Evolutionary conservation across 2,329 filamentous ascomycete genomes (phyloP).

Genomic region (Saccharata proteae): DNA sequence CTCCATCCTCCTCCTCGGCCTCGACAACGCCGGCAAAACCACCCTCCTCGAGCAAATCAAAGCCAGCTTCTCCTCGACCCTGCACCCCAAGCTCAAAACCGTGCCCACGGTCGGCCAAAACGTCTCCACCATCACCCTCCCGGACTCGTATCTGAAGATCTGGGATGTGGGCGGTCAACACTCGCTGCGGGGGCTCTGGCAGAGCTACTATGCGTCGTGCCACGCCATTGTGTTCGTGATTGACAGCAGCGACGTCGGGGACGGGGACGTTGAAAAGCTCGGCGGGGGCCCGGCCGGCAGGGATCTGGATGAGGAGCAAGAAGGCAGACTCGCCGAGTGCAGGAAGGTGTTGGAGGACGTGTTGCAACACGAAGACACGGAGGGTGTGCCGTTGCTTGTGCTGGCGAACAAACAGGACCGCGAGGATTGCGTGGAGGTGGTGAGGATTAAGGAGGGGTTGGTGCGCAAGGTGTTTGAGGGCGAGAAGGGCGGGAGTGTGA

Average conservation of each 20-base stretch:
- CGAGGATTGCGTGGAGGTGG: slow-evolving; percentile 95
- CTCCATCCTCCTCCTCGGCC: slow-evolving; percentile 88
- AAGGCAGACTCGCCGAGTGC: slow-evolving; percentile 71
- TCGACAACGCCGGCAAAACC: slow-evolving; percentile 97
- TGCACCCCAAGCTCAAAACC: slow-evolving; percentile 64
- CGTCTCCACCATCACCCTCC: slow-evolving; percentile 78
- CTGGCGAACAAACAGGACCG: slow-evolving; percentile 96
- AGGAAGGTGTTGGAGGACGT: slow-evolving; percentile 81
- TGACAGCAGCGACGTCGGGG: slow-evolving; percentile 85
- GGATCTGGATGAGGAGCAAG: slow-evolving; percentile 17
- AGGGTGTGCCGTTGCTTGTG: slow-evolving; percentile 82
- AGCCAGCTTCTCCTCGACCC: slow-evolving; percentile 60
- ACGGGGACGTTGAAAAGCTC: slow-evolving; percentile 54
- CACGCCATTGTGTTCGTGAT: slow-evolving; percentile 98
- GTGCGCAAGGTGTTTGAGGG: slow-evolving; percentile 94
- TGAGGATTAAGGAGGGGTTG: slow-evolving; percentile 90
- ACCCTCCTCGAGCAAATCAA: slow-evolving; percentile 97
- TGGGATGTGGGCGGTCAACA: slow-evolving; percentile 97
- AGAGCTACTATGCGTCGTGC: slow-evolving; percentile 85
- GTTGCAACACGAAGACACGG: slow-evolving; percentile 72
- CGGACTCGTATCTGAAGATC: slow-evolving; percentile 94
- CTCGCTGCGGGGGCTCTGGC: slow-evolving; percentile 80
- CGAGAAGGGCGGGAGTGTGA: slow-evolving; percentile 71
- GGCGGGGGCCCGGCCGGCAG: slow-evolving; percentile 17
- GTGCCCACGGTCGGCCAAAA: slow-evolving; percentile 97